Evolutionary conservation across 2,329 filamentous ascomycete species (phyloP), one percentile per base, ranked within the genome.

Genomic region (Cryphonectria japonica): DNA sequence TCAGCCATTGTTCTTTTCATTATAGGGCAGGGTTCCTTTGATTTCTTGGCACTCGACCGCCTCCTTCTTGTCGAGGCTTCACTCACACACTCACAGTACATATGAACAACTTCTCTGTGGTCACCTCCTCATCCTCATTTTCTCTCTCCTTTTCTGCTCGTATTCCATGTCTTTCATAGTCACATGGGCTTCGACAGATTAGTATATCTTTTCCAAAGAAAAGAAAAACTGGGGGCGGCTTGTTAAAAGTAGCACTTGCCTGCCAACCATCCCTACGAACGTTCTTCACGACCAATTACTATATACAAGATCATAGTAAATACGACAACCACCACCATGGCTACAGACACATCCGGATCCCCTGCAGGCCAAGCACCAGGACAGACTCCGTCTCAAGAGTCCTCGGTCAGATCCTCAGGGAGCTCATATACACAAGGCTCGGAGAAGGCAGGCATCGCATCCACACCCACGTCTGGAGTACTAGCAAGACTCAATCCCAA

Each of bases 401-500:
- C 11, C 29, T 39, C 32, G 32, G 7, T 19, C n/a, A 16, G 14
- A 59, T 34, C 54, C 29, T 59, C 54, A 19, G 26, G 26, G 5
- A 68, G 66, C 37, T 72, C 66, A 60, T 67, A 43, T 22, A 61
- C 57, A 14, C 54, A 41, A n/a, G 63, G 67, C 6, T 39, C 65
- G 14, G 60, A 52, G 26, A 69, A 72, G 63, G 22, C 62, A 41
- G 37, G 34, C 14, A 9, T 26, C 37, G 2, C 32, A 14, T 46
- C 37, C 2, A 46, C 52, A 41, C 11, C 63, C 4, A 43, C 67
- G 60, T 43, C 54, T 13, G 43, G 60, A 50, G 5, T 26, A 3
- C 67, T 39, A 4, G 69, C 69, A 1, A 54, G 39, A 22, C 64
- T 73, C 26, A 65, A 65, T 32, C 72, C 72, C 9, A 66, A 19